These are phyloP conservation scores for Aeschynomene evenia DNA, from an alignment of 306 rosid genomes.

Conservation along the genomic window DNA sequence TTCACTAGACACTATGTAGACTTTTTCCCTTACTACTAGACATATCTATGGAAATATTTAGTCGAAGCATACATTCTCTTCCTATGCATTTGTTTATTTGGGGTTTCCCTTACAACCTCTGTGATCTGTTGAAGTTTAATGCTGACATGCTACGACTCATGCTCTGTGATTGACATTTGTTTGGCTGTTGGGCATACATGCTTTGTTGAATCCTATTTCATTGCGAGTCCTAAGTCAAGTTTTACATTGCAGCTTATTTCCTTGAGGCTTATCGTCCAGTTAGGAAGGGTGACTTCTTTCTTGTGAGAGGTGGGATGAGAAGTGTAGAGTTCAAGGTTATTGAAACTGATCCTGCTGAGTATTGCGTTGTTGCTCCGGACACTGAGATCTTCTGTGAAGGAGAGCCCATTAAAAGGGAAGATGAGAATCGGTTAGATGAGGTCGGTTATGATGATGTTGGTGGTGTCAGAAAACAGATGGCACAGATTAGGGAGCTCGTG, in stretches of 20 bases:
- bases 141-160: too few species aligned
- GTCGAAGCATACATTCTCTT: neutral
- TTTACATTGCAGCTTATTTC: slow-evolving; percentile 75
- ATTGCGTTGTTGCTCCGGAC: slow-evolving; percentile 97
- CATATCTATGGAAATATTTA: too few species aligned
- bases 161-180: neutral
- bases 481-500: slow-evolving; percentile 88
- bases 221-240: slow-evolving; percentile 11
- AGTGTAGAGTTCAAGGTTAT: slow-evolving; percentile 97
- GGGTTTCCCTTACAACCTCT: too few species aligned
- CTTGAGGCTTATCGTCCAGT: slow-evolving; percentile 90
- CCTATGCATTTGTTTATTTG: neutral
- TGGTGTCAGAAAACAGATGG: slow-evolving; percentile 97
- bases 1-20: neutral
- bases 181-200: neutral
- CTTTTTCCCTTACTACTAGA: neutral
- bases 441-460: slow-evolving; percentile 99
- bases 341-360: slow-evolving; percentile 91
- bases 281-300: slow-evolving; percentile 93
- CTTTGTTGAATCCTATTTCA: neutral
- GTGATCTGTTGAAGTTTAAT: too few species aligned
- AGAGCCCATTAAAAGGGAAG: slow-evolving; percentile 88
- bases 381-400: slow-evolving; percentile 97
- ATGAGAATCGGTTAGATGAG: slow-evolving; percentile 91
- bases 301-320: slow-evolving; percentile 97